Evolutionary conservation across 306 rosid genomes (phyloP).

Genomic region (Dryas drummondii): DNA sequence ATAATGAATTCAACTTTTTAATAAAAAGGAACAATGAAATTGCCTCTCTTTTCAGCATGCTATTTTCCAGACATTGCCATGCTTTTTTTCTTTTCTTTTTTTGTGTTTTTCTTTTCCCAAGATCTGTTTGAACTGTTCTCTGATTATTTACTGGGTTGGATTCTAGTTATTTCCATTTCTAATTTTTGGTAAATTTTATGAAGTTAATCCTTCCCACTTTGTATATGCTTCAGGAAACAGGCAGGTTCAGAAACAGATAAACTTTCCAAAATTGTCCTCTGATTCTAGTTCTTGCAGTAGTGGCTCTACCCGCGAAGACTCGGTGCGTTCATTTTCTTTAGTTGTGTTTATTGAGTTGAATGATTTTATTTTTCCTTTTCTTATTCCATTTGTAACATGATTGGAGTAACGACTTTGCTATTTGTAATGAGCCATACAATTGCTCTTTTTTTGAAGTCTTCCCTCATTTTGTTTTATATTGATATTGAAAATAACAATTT

Average conservation of each 20-base stretch:
- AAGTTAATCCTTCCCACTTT: conserved; percentile 18
- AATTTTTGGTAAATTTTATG: conserved; percentile 1
- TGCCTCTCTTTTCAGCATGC: conserved; percentile 1
- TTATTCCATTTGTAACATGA: neutral
- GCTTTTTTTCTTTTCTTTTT: neutral
- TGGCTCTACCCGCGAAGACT: conserved; percentile 47
- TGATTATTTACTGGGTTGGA: conserved; percentile 16
- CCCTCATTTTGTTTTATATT: conserved; percentile 11
- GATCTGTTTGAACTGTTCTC: neutral
- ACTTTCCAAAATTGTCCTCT: conserved; percentile 41
- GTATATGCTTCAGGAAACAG: conserved; percentile 46
- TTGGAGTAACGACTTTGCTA: conserved; percentile 10
- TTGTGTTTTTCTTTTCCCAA: neutral
- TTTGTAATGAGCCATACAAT: neutral
- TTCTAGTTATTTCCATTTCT: conserved; percentile 24
- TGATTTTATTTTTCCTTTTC: neutral
- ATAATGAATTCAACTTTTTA: conserved; percentile 20
- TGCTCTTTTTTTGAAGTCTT: conserved; percentile 11
- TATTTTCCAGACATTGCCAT: conserved; percentile 6
- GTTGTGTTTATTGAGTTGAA: neutral
- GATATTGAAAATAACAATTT: neutral
- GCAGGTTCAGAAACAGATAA: conserved; percentile 40
- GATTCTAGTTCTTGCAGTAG: conserved; percentile 58
- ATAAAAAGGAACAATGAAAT: neutral
- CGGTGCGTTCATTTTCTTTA: conserved; percentile 49